phyloP scores from a whole-genome alignment of 768 basidiomycete genomes.

The Suillus alpinus region DNA sequence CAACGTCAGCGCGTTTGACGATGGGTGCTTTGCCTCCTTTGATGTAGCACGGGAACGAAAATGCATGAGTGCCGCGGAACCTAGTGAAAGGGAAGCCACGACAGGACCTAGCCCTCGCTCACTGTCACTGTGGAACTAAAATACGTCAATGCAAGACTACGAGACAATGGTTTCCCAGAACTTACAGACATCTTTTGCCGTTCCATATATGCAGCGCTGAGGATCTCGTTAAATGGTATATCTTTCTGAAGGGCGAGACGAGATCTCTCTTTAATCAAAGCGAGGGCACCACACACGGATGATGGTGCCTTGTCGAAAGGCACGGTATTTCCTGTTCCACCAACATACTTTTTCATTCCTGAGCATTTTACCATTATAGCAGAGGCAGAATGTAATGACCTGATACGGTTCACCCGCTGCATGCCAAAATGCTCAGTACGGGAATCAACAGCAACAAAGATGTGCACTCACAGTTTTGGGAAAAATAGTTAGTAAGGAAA shows the following conservation, averaged over 20 bases:
- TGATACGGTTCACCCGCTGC: constrained; percentile 80
- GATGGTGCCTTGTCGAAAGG: constrained; percentile 57
- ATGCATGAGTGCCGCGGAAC: constrained; percentile 76
- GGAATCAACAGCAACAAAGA: background rate
- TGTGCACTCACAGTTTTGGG: constrained; percentile 69
- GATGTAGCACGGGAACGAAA: constrained; percentile 53
- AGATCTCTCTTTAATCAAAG: constrained; percentile 57
- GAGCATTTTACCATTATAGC: constrained; percentile 9
- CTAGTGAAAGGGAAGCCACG: constrained; percentile 75
- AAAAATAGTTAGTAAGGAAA: constrained; percentile 78
- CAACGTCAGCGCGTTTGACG: constrained; percentile 46
- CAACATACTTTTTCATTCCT: constrained; percentile 57
- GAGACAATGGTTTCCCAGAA: constrained; percentile 3
- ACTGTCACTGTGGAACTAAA: constrained; percentile 76
- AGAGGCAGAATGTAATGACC: constrained; percentile 31
- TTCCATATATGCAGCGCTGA: constrained; percentile 84
- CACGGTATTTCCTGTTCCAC: constrained; percentile 70
- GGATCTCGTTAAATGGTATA: constrained; percentile 68
- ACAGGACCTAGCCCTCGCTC: constrained; percentile 71
- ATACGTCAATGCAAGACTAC: constrained; percentile 10
- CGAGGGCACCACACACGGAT: constrained; percentile 57
- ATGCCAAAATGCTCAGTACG: constrained; percentile 3
- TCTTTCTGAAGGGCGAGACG: constrained; percentile 38
- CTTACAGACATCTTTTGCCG: constrained; percentile 79
- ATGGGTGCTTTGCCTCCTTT: constrained; percentile 26